phyloP scores from a whole-genome alignment of 1,284 basidiomycete species.

The Violaceomyces palustris region DNA sequence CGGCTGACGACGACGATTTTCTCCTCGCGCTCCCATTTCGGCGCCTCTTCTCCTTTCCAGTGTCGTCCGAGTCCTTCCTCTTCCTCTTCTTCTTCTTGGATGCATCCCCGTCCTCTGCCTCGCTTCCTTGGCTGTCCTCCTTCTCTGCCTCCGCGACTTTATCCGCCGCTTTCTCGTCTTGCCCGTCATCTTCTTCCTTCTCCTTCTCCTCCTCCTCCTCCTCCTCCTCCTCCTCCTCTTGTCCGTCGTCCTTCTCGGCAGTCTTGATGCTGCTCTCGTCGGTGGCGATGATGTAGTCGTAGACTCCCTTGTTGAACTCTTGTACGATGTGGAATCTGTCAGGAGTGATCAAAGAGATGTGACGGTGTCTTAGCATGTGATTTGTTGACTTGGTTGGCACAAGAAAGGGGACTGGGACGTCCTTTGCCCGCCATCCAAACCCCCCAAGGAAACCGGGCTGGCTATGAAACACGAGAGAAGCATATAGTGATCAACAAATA shows the following conservation, averaged over 20 bases:
- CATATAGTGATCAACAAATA: too few species aligned
- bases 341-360: too few species aligned
- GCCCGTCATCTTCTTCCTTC: conserved; percentile 4
- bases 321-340: conserved; percentile 96
- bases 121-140: conserved; percentile 1
- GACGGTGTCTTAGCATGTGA: too few species aligned
- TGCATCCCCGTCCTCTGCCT: not conserved
- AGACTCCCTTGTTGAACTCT: conserved; percentile 97
- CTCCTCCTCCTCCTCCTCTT: conserved; percentile 12
- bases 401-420: too few species aligned
- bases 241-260: conserved; percentile 53
- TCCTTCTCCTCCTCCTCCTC: conserved; percentile 51
- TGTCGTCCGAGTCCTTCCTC: not conserved
- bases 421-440: too few species aligned
- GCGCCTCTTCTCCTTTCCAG: not conserved
- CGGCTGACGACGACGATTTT: too few species aligned
- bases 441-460: too few species aligned
- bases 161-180: conserved; percentile 1
- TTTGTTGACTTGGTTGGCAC: too few species aligned
- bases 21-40: not conserved
- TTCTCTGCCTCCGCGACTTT: conserved; percentile 54
- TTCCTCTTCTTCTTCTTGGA: conserved; percentile 12
- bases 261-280: conserved; percentile 63
- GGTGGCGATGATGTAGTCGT: conserved; percentile 97
- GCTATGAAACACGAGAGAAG: too few species aligned